phyloP scores from a whole-genome alignment of 352 stramenopile genomes.

The Plasmopara viticola region DNA sequence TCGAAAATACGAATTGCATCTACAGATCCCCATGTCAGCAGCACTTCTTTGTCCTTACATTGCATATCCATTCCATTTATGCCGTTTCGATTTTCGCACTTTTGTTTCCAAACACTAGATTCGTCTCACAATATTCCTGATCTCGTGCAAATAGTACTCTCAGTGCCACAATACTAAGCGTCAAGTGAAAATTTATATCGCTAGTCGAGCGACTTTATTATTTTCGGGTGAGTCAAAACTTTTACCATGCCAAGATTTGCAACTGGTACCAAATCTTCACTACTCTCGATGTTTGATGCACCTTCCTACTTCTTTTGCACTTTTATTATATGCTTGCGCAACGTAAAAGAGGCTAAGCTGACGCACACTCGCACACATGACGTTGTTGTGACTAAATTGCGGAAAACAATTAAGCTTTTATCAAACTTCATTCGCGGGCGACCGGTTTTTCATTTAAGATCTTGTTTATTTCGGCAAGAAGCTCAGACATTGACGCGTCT shows the following conservation, averaged over 20 bases:
- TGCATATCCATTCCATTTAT: slow-evolving; percentile 18
- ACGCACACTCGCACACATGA: slow-evolving; percentile 57
- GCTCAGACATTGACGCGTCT: slow-evolving; percentile 59
- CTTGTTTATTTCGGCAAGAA: slow-evolving; percentile 62
- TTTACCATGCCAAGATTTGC: slow-evolving; percentile 78
- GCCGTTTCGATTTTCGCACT: slow-evolving; percentile 34
- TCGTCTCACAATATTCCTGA: slow-evolving; percentile 20
- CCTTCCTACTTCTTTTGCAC: slow-evolving; percentile 12
- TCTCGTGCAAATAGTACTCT: slow-evolving; percentile 36
- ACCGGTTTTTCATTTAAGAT: slow-evolving; percentile 30
- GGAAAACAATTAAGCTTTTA: slow-evolving; percentile 6
- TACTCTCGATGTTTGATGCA: slow-evolving; percentile 7
- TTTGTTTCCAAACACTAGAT: slow-evolving; percentile 74
- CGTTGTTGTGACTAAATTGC: slow-evolving; percentile 21
- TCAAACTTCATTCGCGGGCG: slow-evolving; percentile 9
- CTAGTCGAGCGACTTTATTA: slow-evolving; percentile 51
- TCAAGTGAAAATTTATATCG: slow-evolving; percentile 50
- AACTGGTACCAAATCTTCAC: slow-evolving; percentile 66
- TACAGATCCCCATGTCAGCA: slow-evolving; percentile 42
- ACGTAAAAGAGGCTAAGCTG: slow-evolving; percentile 47
- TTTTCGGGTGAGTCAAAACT: slow-evolving; percentile 35
- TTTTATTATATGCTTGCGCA: slow-evolving; percentile 48
- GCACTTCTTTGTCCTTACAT: slow-evolving; percentile 14
- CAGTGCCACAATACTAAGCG: slow-evolving; percentile 43
- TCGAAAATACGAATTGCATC: slow-evolving; percentile 37